Evolutionary conservation across 2,329 filamentous ascomycete genomes (phyloP).

Genomic region (Metarhizium humberi): DNA sequence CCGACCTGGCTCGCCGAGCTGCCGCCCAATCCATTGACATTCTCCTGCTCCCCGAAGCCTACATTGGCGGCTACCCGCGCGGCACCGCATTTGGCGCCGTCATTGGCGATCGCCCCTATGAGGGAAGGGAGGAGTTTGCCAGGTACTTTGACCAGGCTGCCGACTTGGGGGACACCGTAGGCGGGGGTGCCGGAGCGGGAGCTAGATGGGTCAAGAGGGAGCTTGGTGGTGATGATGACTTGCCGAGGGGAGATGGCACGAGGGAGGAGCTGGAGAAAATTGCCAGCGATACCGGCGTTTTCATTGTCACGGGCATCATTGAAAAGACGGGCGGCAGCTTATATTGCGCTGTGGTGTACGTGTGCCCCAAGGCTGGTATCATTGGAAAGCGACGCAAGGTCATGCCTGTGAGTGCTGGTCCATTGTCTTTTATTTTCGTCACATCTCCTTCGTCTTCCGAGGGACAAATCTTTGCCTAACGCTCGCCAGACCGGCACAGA

Average conservation of each 20-base stretch:
- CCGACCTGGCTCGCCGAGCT: constrained; percentile 54
- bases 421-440: background rate
- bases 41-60: constrained; percentile 85
- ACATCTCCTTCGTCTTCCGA: background rate
- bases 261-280: constrained; percentile 71
- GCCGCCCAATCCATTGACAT: constrained; percentile 49
- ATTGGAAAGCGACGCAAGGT: constrained; percentile 86
- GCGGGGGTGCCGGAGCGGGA: constrained; percentile 55
- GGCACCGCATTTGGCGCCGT: constrained; percentile 68
- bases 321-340: constrained; percentile 74
- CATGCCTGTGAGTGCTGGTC: constrained; percentile 57
- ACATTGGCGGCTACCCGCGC: constrained; percentile 83
- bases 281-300: constrained; percentile 68
- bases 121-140: constrained; percentile 74
- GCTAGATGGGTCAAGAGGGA: constrained; percentile 60
- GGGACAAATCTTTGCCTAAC: background rate
- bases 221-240: constrained; percentile 27
- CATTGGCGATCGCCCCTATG: constrained; percentile 57
- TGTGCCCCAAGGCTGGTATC: constrained; percentile 63
- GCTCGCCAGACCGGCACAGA: constrained; percentile 63
- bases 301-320: constrained; percentile 70
- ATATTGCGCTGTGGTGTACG: constrained; percentile 76
- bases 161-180: constrained; percentile 72
- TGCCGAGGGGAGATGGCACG: constrained; percentile 49
- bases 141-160: constrained; percentile 70